phyloP scores from a whole-genome alignment of 306 rosid species.

The Ormosia emarginata region DNA sequence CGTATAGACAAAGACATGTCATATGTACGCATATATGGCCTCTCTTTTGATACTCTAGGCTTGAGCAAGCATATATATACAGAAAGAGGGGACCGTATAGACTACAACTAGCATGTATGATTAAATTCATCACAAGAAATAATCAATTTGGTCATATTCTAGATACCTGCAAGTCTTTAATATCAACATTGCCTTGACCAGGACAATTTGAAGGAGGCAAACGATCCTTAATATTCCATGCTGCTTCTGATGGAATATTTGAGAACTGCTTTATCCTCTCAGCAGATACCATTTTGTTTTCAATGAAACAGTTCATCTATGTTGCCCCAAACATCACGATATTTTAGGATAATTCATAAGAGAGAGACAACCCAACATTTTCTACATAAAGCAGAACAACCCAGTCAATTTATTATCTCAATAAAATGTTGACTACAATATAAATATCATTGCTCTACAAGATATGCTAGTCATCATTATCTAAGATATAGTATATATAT shows the following conservation, averaged over 20 bases:
- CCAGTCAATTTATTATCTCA: too few species aligned
- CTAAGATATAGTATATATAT: too few species aligned
- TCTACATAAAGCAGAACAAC: too few species aligned
- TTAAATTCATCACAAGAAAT: not conserved
- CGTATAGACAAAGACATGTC: not conserved
- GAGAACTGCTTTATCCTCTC: too few species aligned
- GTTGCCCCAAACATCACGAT: constrained; percentile 66
- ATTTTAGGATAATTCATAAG: constrained; percentile 84
- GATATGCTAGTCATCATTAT: too few species aligned
- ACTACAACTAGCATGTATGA: not conserved
- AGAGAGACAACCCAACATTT: constrained; percentile 91
- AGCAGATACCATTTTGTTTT: constrained; percentile 93
- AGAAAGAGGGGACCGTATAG: not conserved
- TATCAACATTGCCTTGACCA: constrained; percentile 65
- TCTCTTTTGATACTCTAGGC: too few species aligned
- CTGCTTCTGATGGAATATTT: too few species aligned
- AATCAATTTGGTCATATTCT: not conserved
- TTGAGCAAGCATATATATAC: not conserved
- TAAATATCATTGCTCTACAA: too few species aligned
- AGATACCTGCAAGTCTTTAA: constrained; percentile 71
- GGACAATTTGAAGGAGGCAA: constrained; percentile 85
- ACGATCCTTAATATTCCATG: too few species aligned
- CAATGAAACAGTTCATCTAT: constrained; percentile 85
- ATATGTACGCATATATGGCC: not conserved
- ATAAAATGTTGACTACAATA: too few species aligned